phyloP scores from a whole-genome alignment of 768 basidiomycete genomes.

The Rhizopogon rudus region DNA sequence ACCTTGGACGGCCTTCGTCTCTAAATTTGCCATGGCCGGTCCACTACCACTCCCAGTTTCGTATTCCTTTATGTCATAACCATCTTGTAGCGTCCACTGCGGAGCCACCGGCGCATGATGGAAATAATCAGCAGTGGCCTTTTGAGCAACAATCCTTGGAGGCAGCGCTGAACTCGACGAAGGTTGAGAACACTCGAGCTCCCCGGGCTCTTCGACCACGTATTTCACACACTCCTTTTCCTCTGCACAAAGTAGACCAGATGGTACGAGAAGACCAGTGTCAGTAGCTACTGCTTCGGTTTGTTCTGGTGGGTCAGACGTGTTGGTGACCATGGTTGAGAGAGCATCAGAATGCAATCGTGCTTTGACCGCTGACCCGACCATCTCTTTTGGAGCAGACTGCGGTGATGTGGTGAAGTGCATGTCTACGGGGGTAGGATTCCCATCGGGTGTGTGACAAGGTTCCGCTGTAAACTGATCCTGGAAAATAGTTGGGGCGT shows the following conservation, averaged over 20 bases:
- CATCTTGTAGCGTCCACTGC: not conserved
- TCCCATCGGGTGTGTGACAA: not conserved
- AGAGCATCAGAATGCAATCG: not conserved
- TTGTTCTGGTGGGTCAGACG: no score
- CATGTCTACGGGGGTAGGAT: not conserved
- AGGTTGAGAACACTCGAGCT: not conserved
- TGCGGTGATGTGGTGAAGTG: not conserved
- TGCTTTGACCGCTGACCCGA: not conserved
- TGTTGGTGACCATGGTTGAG: not conserved
- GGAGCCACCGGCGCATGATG: not conserved
- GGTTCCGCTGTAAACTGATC: not conserved
- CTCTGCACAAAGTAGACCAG: not conserved
- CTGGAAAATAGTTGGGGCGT: not conserved
- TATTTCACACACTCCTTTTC: not conserved
- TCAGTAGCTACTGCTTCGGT: not conserved
- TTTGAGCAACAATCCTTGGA: not conserved
- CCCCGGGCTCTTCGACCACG: not conserved
- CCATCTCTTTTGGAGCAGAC: not conserved
- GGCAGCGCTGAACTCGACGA: not conserved
- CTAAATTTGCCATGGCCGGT: not conserved
- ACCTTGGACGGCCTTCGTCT: not conserved
- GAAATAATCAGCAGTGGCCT: not conserved
- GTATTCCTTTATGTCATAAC: not conserved
- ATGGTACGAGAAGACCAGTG: not conserved
- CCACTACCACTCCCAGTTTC: not conserved